These are phyloP conservation scores for Oryza glumipatula DNA, from an alignment of 176 grass and related monocot species.

Conservation along the genomic window DNA sequence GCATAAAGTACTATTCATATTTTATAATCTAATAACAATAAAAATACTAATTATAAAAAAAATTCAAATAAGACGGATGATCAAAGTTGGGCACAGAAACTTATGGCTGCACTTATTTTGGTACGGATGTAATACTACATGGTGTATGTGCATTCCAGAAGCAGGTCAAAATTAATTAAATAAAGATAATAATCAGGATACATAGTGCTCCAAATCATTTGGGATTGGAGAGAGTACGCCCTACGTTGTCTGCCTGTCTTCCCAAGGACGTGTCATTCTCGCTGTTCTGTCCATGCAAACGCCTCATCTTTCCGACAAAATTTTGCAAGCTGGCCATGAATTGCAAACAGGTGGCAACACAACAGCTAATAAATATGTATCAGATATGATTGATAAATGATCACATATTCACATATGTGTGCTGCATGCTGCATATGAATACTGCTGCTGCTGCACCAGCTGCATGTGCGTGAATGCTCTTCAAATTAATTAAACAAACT, in stretches of 20 bases:
- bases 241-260: not conserved
- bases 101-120: too few species aligned
- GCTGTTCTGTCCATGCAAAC: not conserved
- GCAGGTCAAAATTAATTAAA: not conserved
- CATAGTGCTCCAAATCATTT: not conserved
- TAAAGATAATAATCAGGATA: not conserved
- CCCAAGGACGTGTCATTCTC: not conserved
- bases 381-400: not conserved
- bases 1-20: too few species aligned
- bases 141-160: not conserved
- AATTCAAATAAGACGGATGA: too few species aligned
- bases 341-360: not conserved
- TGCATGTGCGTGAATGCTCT: not conserved
- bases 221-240: not conserved
- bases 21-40: too few species aligned
- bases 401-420: not conserved
- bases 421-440: not conserved
- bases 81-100: too few species aligned
- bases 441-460: not conserved
- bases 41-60: too few species aligned
- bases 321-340: not conserved
- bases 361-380: not conserved
- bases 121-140: too few species aligned
- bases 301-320: not conserved
- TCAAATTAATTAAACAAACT: not conserved